Evolutionary conservation across 2,329 filamentous ascomycete genomes (phyloP), one percentile per base, ranked within the genome.

Genomic region (Fusarium austroafricanum): DNA sequence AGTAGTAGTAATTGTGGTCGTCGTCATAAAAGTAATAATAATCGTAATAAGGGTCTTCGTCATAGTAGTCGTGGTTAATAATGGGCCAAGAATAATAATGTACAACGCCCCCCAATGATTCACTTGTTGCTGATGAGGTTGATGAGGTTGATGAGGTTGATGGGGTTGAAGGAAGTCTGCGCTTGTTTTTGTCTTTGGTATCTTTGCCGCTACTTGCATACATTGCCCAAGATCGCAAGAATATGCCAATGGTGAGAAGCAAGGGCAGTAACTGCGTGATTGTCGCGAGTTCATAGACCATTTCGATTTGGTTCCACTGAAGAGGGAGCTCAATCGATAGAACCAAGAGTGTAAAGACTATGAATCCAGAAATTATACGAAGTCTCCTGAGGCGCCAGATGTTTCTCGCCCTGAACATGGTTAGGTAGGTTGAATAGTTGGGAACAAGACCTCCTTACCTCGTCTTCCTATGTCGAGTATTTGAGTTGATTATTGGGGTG

Each of bases 301-400:
- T 56, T 5, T 69, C 31, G 12, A 79, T 62, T 15, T 69, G 40
- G 33, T 80, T 80, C 77, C 78, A 80, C 2, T 44, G 44, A 5
- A 80, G 67, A 5, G 77, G 65, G 8, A 79, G 70, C 50, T 80
- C 79, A 45, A 79, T 70, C 6, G 75, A 75, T 2, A 73, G 57
- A 15, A 78, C 65, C 6, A 78, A 60, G 17, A 78, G 67, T 29
- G 64, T 71, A 15, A 77, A 76, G 10, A 78, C 67, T 17, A 60
- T 64, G 29, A 74, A 10, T 42, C 76, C 73, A 5, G 52, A 65
- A 2, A 40, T 9, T 2, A 43, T 10, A 14, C 68, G 70, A 2
- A 76, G 23, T 12, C 59, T 51, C 15, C 61, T 70, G 11, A 79
- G 39, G 8, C 72, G 38, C 21, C 67, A 55, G 8, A 72, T 55